Base-by-base conservation (phyloP, 352 stramenopile species). In the Blastocystis sp. region DNA sequence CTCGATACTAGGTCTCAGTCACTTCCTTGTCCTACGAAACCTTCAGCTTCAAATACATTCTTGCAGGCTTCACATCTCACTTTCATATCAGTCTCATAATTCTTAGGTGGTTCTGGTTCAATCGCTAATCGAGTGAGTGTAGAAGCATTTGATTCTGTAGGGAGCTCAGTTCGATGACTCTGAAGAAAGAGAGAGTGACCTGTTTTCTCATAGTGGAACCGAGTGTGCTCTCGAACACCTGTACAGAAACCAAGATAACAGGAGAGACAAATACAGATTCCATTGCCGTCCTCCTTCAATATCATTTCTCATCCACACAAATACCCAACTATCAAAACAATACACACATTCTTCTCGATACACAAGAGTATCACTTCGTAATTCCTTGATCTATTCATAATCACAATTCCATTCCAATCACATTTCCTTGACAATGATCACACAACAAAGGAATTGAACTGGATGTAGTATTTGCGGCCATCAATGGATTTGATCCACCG, bases 181-280 rank as follows among this genome's bases (percentile, higher is more conserved):
- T 56, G 71, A 67, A 83, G 71, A 27, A 63, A 83, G 71, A 83
- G 71, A 11, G 21, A 27, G 39, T 83, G 71, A 54, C 71, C 71
- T n/a, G 71, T 66, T 46, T 83, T 83, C 12, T 83, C 24, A 54
- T 42, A 66, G 71, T 83, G 71, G 32, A 83, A 27, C 4, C 12
- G 14, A 42, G 42, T 5, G 51, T 83, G 71, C 0, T 42, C 16
- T 0, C n/a, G 24, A 12, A 35, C 7, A 29, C 71, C 71, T 12
- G 71, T 83, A 56, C 71, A 83, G 35, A 83, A 83, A 24, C 71
- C 71, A 16, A 63, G 51, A 32, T 66, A 83, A 37, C 71, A 83
- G 29, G 42, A 56, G 5, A 83, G 27, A 42, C 71, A 83, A 9
- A 83, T 56, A 42, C 52, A 43, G 49, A 83, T 83, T 66, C 71